A percentile compares a stretch with the other conserved stretches of the same genome.
These are phyloP conservation scores for Ophiostoma montium DNA, from an alignment of 2,329 filamentous ascomycete genomes.

Conservation along the genomic window DNA sequence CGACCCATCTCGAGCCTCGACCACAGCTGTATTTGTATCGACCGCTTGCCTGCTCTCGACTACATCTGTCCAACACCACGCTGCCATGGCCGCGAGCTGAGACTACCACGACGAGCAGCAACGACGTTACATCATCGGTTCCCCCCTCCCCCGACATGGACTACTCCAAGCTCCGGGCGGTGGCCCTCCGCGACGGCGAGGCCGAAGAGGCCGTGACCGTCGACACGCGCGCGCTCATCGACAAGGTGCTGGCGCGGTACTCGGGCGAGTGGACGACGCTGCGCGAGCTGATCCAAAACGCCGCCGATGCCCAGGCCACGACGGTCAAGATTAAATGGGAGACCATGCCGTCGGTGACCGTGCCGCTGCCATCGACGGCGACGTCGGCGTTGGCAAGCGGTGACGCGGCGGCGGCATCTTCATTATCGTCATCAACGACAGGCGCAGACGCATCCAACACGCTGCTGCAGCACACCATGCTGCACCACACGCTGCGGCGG, in stretches of 20 bases:
- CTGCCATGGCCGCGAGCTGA: no score
- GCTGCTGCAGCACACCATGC: conserved; percentile 66
- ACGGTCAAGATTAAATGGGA: conserved; percentile 88
- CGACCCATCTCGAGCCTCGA: no score
- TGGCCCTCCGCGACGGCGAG: conserved; percentile 71
- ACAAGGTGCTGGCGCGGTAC: conserved; percentile 93
- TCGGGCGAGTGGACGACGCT: conserved; percentile 88
- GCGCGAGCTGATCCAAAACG: conserved; percentile 92
- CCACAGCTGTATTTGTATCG: no score
- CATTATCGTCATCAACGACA: not conserved
- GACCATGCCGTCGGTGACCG: conserved; percentile 65
- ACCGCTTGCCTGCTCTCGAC: no score
- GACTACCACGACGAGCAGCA: not conserved
- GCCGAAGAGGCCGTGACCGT: conserved; percentile 97
- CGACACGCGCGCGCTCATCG: conserved; percentile 90
- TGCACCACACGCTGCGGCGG: conserved; percentile 73
- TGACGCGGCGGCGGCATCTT: not conserved
- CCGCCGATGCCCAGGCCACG: conserved; percentile 87
- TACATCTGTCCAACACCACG: no score
- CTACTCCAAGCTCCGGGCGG: conserved; percentile 65
- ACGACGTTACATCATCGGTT: no score
- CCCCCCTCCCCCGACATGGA: no score
- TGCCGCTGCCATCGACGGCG: conserved; percentile 51
- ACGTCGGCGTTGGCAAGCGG: not conserved
- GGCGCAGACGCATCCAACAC: conserved; percentile 41